Conservation (phyloP, 2,329 filamentous ascomycete species). For the Aureobasidium melanogenum region DNA sequence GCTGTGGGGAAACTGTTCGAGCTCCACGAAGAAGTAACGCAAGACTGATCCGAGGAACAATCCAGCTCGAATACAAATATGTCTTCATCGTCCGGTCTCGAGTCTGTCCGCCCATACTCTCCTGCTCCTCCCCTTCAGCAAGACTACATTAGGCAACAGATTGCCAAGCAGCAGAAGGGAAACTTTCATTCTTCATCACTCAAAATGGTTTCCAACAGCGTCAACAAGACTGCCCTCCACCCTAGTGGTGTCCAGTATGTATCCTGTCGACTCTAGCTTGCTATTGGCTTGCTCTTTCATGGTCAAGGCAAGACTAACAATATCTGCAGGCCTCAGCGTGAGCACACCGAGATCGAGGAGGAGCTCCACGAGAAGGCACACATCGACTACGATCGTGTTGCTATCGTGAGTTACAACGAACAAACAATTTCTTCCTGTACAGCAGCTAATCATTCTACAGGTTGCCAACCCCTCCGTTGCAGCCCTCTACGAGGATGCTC, state of each 20-base stretch:
- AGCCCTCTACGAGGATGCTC: slow-evolving; percentile 95
- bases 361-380: slow-evolving; percentile 95
- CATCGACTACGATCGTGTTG: slow-evolving; percentile 97
- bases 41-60: neutral
- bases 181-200: slow-evolving; percentile 53
- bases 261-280: neutral
- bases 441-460: slow-evolving; percentile 28
- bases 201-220: slow-evolving; percentile 41
- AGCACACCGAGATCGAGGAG: slow-evolving; percentile 96
- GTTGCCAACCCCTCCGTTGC: slow-evolving; percentile 90
- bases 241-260: slow-evolving; percentile 83
- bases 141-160: slow-evolving; percentile 50
- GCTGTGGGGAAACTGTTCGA: slow-evolving; percentile 7
- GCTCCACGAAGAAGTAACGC: slow-evolving; percentile 3
- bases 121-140: slow-evolving; percentile 33
- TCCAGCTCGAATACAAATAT: slow-evolving; percentile 13
- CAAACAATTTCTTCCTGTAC: neutral
- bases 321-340: slow-evolving; percentile 58
- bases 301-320: neutral
- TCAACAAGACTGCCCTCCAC: slow-evolving; percentile 92
- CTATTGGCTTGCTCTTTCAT: slow-evolving; percentile 13
- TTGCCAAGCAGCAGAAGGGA: slow-evolving; percentile 48
- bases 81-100: neutral
- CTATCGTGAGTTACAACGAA: slow-evolving; percentile 62
- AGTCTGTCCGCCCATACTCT: slow-evolving; percentile 15